Percentiles rank a stretch among this genome's conserved stretches.
These are phyloP conservation scores for Cladosporium sp. DNA, from an alignment of 2,329 filamentous ascomycete species.

Conservation along the genomic window DNA sequence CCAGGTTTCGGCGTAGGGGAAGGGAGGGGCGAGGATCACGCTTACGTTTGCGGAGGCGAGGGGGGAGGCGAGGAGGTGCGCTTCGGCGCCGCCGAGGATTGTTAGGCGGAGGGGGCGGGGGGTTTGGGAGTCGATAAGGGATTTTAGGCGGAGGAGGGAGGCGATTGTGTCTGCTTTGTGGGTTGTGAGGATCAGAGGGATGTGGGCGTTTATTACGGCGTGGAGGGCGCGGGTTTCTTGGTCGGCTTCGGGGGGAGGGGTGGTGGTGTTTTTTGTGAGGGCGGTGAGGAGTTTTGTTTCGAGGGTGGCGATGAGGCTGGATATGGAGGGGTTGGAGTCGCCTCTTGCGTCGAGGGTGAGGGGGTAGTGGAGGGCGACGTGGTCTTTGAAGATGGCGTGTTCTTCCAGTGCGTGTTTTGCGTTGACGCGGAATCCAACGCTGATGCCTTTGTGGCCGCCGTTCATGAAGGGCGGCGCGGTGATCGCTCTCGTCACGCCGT, in stretches of 20 bases:
- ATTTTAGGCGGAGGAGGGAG: constrained; percentile 55
- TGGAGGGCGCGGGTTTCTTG: constrained; percentile 34
- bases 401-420: constrained; percentile 32
- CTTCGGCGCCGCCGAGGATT: constrained; percentile 60
- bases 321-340: constrained; percentile 46
- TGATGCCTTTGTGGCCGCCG: constrained; percentile 34
- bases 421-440: constrained; percentile 32
- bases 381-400: constrained; percentile 36
- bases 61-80: constrained; percentile 54
- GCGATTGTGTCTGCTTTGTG: constrained; percentile 62
- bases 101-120: constrained; percentile 45
- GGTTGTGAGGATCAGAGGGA: constrained; percentile 54
- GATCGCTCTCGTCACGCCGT: constrained; percentile 37
- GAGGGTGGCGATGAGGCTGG: constrained; percentile 50
- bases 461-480: constrained; percentile 30
- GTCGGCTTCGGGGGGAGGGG: constrained; percentile 19
- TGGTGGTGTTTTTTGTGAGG: constrained; percentile 34
- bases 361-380: constrained; percentile 44
- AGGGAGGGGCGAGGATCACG: constrained; percentile 57
- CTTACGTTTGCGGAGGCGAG: constrained; percentile 54
- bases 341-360: constrained; percentile 46
- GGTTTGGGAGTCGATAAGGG: constrained; percentile 41
- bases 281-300: constrained; percentile 53
- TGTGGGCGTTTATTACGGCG: constrained; percentile 49
- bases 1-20: constrained; percentile 53